These are phyloP conservation scores for Isochrysis galbana DNA, from an alignment of 78 protist genomes.

Conservation along the genomic window DNA sequence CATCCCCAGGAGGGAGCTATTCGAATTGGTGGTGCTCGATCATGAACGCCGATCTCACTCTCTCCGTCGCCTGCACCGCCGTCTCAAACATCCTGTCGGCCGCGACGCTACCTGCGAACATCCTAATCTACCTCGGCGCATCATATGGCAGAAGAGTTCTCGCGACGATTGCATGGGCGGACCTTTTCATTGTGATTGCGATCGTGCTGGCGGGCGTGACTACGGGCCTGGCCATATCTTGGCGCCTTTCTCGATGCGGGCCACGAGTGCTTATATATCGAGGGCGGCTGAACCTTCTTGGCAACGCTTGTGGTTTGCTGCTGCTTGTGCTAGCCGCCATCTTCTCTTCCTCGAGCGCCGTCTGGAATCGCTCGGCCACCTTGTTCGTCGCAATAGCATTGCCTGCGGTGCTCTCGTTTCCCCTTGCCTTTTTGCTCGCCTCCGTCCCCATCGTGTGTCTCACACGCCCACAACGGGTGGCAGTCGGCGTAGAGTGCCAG, in stretches of 20 bases:
- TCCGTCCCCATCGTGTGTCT: not conserved
- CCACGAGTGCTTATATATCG: not conserved
- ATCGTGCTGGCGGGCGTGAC: not conserved
- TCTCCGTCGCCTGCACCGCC: constrained; percentile 23
- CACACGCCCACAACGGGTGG: not conserved
- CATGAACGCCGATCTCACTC: constrained; percentile 29
- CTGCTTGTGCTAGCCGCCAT: not conserved
- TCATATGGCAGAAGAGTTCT: not conserved
- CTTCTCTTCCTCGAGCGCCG: not conserved
- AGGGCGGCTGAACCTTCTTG: not conserved
- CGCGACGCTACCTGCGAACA: constrained; percentile 17
- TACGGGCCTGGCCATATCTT: not conserved
- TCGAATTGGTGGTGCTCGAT: constrained; percentile 28
- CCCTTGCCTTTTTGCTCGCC: not conserved
- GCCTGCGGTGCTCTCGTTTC: not conserved
- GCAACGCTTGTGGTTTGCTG: not conserved
- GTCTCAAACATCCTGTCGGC: not conserved
- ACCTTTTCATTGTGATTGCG: not conserved
- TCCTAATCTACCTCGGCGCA: not conserved
- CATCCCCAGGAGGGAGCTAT: constrained; percentile 27
- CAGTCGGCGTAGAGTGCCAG: constrained; percentile 33
- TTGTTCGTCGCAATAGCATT: not conserved
- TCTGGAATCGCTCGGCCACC: not conserved
- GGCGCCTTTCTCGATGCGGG: not conserved
- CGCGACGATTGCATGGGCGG: not conserved